Evolutionary conservation across 1,139 yeast genomes (phyloP), one percentile per base, ranked within the genome.

Genomic region (Hemisphaericaspora xylofermentans): DNA sequence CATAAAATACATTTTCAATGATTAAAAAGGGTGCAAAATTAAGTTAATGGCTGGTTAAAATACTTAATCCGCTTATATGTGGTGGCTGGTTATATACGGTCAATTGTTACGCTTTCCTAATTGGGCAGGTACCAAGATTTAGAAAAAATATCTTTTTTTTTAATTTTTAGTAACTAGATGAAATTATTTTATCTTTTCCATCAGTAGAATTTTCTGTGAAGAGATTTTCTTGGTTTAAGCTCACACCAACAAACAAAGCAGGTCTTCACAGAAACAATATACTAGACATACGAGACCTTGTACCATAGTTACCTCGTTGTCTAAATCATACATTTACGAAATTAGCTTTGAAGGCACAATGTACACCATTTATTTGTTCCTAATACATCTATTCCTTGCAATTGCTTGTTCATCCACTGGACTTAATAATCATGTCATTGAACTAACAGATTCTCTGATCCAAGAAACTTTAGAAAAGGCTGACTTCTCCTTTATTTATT

Each of bases 401-500:
- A 13, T 29, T 17, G 32, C 16, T 18, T 13, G 22, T 14, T 32
- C 34, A 13, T 36, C 31, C 4, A 15, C 6, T 7, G 6, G 29
- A 24, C n/a, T 13, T 16, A 36, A 33, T 9, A 36, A 40, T 28
- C 46, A 48, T 38, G 38, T 57, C 18, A 45, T 48, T 15, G 59
- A 54, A 36, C 48, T 62, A 30, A 48, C 43, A 24, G 64, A 60
- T 38, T 26, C 38, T 12, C 38, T 43, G 38, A 50, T 60, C 19
- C 51, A 50, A 31, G 33, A 38, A 10, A 51, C 52, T 1, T 48
- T 64, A 17, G 56, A 49, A 6, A 40, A 46, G 15, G 58, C 66
- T 15, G 53, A 54, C 14, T 68, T 54, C 48, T 65, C 78, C 4
- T 57, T 74, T 34, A 68, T 74, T 17, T 71, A 68, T 51, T 74